Evolutionary conservation across 371 early-diverging fungal genomes (phyloP).

Genomic region (Saksenaea vasiformis): DNA sequence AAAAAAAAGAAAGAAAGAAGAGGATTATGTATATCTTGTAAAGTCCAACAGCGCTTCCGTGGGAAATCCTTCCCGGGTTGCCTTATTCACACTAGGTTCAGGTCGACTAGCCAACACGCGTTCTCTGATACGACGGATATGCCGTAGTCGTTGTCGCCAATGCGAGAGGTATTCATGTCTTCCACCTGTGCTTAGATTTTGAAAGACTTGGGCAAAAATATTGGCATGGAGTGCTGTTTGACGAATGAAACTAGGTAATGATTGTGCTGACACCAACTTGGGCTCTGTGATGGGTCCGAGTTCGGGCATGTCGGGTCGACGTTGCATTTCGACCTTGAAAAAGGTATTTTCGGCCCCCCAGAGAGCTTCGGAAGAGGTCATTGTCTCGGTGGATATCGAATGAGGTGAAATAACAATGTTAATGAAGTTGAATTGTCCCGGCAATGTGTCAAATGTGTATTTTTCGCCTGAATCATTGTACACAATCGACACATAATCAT

Average conservation of each 20-base stretch:
- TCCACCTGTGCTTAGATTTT: constrained; percentile 51
- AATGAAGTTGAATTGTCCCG: constrained; percentile 94
- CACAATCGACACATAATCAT: constrained; percentile 92
- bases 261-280: constrained; percentile 79
- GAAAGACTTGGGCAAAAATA: constrained; percentile 87
- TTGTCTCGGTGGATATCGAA: constrained; percentile 49
- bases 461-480: constrained; percentile 87
- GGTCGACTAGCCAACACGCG: constrained; percentile 11
- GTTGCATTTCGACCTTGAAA: constrained; percentile 70
- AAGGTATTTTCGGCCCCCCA: constrained; percentile 48
- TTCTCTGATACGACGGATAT: constrained; percentile 80
- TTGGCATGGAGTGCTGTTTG: constrained; percentile 88
- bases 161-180: constrained; percentile 77
- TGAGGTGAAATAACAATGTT: constrained; percentile 85
- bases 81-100: constrained; percentile 6
- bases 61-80: constrained; percentile 27
- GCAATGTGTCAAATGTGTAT: constrained; percentile 88
- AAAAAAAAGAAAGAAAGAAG: neutral
- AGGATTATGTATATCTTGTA: constrained; percentile 58
- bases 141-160: constrained; percentile 83
- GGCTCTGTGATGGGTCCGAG: constrained; percentile 80
- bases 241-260: constrained; percentile 80
- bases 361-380: constrained; percentile 28
- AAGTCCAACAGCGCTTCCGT: constrained; percentile 61
- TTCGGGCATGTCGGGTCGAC: constrained; percentile 81